A percentile compares a stretch with the other conserved stretches of the same genome.
These are phyloP conservation scores for Sordariomycetes sp. DNA, from an alignment of 2,329 filamentous ascomycete genomes.

Conservation along the genomic window DNA sequence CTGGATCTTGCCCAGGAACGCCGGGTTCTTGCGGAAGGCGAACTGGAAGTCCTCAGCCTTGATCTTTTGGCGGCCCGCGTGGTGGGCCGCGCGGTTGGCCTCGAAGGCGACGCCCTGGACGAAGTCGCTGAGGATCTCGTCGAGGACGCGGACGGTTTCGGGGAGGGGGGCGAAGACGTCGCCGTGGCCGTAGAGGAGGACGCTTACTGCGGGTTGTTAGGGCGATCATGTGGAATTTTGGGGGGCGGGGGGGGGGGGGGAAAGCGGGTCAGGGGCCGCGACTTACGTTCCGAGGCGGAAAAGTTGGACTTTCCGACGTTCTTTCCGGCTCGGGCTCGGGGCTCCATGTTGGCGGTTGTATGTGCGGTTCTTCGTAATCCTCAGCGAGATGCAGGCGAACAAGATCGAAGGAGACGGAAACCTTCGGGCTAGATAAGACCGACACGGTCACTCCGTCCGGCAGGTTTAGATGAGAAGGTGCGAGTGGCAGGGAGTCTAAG, in stretches of 20 bases:
- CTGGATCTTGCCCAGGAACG: conserved; percentile 77
- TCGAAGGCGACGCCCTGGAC: conserved; percentile 88
- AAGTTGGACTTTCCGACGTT: conserved; percentile 81
- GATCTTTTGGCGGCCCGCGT: conserved; percentile 86
- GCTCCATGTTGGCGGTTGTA: conserved; percentile 46
- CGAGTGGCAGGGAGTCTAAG: no score
- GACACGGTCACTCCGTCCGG: no score
- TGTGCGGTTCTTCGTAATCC: neutral
- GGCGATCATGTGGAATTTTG: neutral
- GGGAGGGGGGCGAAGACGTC: conserved; percentile 67
- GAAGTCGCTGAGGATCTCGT: conserved; percentile 95
- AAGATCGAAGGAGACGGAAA: neutral
- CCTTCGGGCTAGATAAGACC: no score
- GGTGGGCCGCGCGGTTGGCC: conserved; percentile 72
- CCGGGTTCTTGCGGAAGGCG: conserved; percentile 71
- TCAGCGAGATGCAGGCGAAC: neutral
- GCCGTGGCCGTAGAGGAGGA: conserved; percentile 69
- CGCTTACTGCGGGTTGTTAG: conserved; percentile 38
- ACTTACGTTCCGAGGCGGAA: conserved; percentile 54
- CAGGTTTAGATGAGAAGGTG: no score
- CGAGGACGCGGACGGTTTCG: conserved; percentile 73
- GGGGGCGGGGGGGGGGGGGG: neutral
- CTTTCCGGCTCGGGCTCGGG: conserved; percentile 61
- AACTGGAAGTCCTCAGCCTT: conserved; percentile 98
- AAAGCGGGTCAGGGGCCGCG: neutral